Base-by-base conservation (phyloP, 805 yeast species). In the Isabelozyma pseudorhagii region DNA sequence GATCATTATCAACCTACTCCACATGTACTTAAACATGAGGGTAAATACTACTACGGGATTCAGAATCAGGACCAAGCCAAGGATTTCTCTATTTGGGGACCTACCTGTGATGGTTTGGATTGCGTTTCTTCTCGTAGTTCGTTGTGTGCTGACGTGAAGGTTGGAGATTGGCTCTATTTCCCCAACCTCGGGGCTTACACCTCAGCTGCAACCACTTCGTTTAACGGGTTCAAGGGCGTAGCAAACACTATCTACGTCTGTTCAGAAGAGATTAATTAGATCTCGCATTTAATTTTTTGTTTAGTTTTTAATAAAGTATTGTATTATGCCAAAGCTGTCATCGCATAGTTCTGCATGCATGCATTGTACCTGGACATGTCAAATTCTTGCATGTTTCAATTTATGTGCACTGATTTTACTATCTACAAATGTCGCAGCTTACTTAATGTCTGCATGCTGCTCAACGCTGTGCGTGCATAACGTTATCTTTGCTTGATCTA, bases 81-180 rank as follows among this genome's bases (percentile, higher is more conserved):
- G 40, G 66, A 66, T 42, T 85, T 80, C 47, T 88, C 96, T 3
- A 78, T 94, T 52, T 93, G 99, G 99, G 99, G 99, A 5, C 99
- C 98, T 42, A 93, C 98, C 15, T 93, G 99, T 72, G 99, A 93
- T 69, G 97, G 97, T 3, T 76, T 93, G 54, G 99, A 93, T 67
- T 87, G 96, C 66, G 82, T 93, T 50, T 66, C 87, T 15, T 66
- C 74, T 44, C 74, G 72, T 38, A 72, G 82, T 51, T 58, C 57
- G 36, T 74, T 93, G 60, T 75, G 84, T 15, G 75, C 79, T 48
- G 82, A 83, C 39, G 83, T 90, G 42, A 73, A 75, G 17, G 85
- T 87, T 41, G 98, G 97, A 8, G 98, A 93, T 66, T 93, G 98
- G 98, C 64, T 93, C 50, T 89, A 84, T 68, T 92, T 93, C 71